Evolutionary conservation across 306 rosid species (phyloP), one percentile per base, ranked within the genome.

Genomic region (Acacia crassicarpa): DNA sequence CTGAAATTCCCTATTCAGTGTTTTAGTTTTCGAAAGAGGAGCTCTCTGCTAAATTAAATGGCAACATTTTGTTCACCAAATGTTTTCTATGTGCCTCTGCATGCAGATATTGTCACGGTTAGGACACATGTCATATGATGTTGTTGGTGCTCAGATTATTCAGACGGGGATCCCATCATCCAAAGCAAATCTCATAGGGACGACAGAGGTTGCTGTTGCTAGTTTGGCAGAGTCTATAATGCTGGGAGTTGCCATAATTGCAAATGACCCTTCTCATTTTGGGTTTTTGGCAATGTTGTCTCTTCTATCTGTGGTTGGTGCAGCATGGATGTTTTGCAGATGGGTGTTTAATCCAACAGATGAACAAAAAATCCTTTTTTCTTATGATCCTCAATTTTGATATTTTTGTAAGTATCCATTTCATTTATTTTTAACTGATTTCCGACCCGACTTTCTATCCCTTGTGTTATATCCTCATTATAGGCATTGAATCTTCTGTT

Each of bases 61-160:
- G 45, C 65, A 51, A 23, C 32, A 16, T n/a, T 81, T 72, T 84
- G 73, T 77, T 75, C 45, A 20, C 48, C 46, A 30, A 67, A 84
- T 65, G 23, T 12, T 70, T 70, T 43, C 73, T 67, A 27, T 62
- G 68, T 27, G 43, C 68, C 84, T 76, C 61, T 76, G 69, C 76
- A 72, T 85, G 83, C 91, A 96, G 99, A 92, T 96, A 80, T 68
- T 96, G 71, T 96, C 99, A 4, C 94, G 98, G 85, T 72, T 94
- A 67, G 99, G 99, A 79, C 97, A 96, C 94, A 96, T 94, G 98
- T 96, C 99, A 44, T 93, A 96, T 12, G 96, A 92, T 83, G 97
- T 96, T 51, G 98, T 94, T 49, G 98, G 93, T 81, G 97, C 92
- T 9, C 99, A 96, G 88, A 96, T 96, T 87, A 83, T 94, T 71